Percentiles rank a stretch among this genome's conserved stretches.
Conservation (phyloP, 2,329 filamentous ascomycete species). For the Aspergillus transmontanensis region DNA sequence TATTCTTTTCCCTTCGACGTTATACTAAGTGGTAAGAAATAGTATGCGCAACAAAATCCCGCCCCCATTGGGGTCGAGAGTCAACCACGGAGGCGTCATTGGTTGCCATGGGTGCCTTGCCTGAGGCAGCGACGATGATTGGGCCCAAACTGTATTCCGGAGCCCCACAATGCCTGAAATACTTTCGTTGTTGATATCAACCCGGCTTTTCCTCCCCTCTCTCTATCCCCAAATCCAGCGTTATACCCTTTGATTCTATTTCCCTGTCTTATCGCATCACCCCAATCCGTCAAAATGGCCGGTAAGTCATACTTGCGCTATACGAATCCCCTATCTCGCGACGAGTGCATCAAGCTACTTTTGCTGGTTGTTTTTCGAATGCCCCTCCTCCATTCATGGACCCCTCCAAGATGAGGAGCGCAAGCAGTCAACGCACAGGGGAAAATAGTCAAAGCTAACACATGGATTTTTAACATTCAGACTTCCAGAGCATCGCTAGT, state of each 20-base stretch:
- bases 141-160: not conserved
- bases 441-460: not conserved
- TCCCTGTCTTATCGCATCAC: conserved; percentile 16
- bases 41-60: not conserved
- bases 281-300: conserved; percentile 35
- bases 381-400: conserved; percentile 24
- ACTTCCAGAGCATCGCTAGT: conserved; percentile 44
- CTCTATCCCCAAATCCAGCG: not conserved
- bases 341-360: not conserved
- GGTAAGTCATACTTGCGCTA: conserved; percentile 28
- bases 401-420: conserved; percentile 18
- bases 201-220: conserved; percentile 10
- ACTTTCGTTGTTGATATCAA: conserved; percentile 19
- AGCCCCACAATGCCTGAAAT: conserved; percentile 23
- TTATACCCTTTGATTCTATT: conserved; percentile 19
- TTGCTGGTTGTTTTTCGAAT: conserved; percentile 5
- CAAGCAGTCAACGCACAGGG: not conserved
- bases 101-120: not conserved
- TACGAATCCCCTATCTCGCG: not conserved
- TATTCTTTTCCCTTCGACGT: not conserved
- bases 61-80: not conserved
- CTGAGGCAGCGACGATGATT: conserved; percentile 6
- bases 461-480: conserved; percentile 22
- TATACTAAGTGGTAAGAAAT: not conserved
- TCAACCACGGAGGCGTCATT: not conserved